Conservation (phyloP, 768 basidiomycete species). For the Boletus coccyginus region DNA sequence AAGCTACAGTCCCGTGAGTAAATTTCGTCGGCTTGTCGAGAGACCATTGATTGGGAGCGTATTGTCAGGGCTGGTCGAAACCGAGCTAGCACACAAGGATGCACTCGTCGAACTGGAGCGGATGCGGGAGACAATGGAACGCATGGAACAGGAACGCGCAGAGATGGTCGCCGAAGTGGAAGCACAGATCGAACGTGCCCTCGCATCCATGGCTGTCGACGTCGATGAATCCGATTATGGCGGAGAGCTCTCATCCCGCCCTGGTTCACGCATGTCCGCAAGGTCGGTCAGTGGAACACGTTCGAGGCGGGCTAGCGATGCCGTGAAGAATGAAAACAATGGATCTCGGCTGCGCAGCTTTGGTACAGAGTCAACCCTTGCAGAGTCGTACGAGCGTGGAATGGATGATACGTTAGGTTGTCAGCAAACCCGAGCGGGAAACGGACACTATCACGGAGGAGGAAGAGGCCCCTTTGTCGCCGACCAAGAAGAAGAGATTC, state of each 20-base stretch:
- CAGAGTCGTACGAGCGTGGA: conserved; percentile 57
- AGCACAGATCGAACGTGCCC: conserved; percentile 84
- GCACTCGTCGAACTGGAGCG: conserved; percentile 77
- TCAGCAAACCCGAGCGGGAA: conserved; percentile 39
- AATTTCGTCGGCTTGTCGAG: not conserved
- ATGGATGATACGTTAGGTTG: conserved; percentile 37
- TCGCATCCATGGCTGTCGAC: conserved; percentile 82
- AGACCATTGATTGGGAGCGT: not conserved
- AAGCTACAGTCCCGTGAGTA: conserved; percentile 76
- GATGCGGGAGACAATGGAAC: conserved; percentile 85
- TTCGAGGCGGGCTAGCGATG: conserved; percentile 62
- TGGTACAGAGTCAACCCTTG: conserved; percentile 77
- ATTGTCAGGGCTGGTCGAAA: conserved; percentile 70
- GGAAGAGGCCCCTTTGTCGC: conserved; percentile 42
- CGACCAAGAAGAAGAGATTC: conserved; percentile 71
- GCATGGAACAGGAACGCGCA: conserved; percentile 82
- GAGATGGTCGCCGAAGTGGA: conserved; percentile 94
- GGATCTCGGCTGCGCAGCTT: conserved; percentile 60
- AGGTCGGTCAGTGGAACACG: conserved; percentile 42
- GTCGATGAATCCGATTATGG: conserved; percentile 71
- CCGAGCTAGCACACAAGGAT: conserved; percentile 76
- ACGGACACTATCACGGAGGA: conserved; percentile 60
- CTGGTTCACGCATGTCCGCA: conserved; percentile 68
- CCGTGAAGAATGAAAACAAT: conserved; percentile 36
- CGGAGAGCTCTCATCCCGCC: conserved; percentile 53